Evolutionary conservation across 179 eudicot species (phyloP), one percentile per base, ranked within the genome.

Genomic region (Beta corolliflora): DNA sequence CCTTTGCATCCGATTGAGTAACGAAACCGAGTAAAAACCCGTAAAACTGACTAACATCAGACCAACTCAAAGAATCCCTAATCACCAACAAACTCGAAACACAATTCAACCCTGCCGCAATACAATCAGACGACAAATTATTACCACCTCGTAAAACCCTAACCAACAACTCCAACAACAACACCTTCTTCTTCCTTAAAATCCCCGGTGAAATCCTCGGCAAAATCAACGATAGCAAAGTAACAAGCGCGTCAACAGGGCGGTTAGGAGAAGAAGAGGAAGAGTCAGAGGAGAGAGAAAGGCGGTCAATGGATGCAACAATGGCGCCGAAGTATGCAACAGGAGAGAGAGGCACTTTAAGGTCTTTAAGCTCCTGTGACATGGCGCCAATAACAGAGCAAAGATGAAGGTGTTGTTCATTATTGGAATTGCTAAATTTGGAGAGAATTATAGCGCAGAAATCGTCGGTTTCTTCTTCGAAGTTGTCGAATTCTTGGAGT

Each of bases 291-390:
- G 81, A 1, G 86, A 86, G 79, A 31, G 52, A 75, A 19, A 91
- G 84, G 76, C 88, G 89, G 59, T 90, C 91, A 77, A 95, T 91
- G 67, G 98, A 89, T 46, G 94, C 82, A 61, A 86, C 66, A 7
- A 93, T 89, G 84, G 99, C 91, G 70, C 91, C 97, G 67, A 95
- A 87, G 82, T 91, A 95, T 7, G 97, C 87, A 73, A 91, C 36
- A 21, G 91, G 84, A 7, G 94, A 83, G 64, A 90, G 89, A 64
- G 92, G 81, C 41, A 86, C 87, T 72, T 78, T 83, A 11, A 87
- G 88, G 81, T 94, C 99, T 46, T 77, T 90, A 31, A 95, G 92
- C 66, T 81, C 91, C 67, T 95, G 98, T 0, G 94, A 87, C 82
- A 91, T 94, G 65, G 93, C 90, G 19, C 96, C 98, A 52, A 90